phyloP scores from a whole-genome alignment of 164 flowering plant species.

The Stephania japonica region DNA sequence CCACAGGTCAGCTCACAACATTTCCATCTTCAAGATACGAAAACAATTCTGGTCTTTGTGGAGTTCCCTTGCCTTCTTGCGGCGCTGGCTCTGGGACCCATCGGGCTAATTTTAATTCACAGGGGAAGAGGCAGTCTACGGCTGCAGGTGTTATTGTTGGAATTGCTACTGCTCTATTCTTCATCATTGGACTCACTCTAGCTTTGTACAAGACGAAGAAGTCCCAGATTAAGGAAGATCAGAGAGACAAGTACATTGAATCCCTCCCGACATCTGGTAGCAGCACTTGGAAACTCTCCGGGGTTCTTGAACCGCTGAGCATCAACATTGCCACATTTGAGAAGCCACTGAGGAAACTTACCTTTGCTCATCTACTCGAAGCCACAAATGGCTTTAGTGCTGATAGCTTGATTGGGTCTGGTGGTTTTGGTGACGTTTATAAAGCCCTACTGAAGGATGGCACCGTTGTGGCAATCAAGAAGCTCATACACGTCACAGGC shows the following conservation, averaged over 20 bases:
- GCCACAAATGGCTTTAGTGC: conserved; percentile 88
- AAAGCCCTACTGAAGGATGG: conserved; percentile 80
- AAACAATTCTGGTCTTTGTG: conserved; percentile 86
- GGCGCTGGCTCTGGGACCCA: conserved; percentile 24
- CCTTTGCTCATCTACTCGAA: conserved; percentile 78
- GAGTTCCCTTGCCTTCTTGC: conserved; percentile 67
- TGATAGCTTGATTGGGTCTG: conserved; percentile 72
- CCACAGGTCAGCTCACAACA: conserved; percentile 73
- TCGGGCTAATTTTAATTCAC: conserved; percentile 10
- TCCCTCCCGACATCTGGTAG: conserved; percentile 78
- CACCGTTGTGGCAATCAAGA: conserved; percentile 76
- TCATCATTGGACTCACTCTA: conserved; percentile 37
- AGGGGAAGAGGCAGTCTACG: conserved; percentile 27
- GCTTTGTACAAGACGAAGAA: conserved; percentile 42
- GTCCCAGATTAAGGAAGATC: conserved; percentile 32
- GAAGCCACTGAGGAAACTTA: conserved; percentile 79
- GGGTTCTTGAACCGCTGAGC: conserved; percentile 79
- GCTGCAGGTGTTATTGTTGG: conserved; percentile 54
- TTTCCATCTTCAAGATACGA: conserved; percentile 72
- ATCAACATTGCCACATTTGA: conserved; percentile 87
- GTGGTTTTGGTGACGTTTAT: conserved; percentile 90
- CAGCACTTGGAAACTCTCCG: conserved; percentile 74
- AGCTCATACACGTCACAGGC: conserved; percentile 64
- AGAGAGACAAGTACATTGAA: conserved; percentile 58
- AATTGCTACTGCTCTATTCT: conserved; percentile 35